These are phyloP conservation scores for Paecilomyces sp. DNA, from an alignment of 2,329 filamentous ascomycete species.

Conservation along the genomic window DNA sequence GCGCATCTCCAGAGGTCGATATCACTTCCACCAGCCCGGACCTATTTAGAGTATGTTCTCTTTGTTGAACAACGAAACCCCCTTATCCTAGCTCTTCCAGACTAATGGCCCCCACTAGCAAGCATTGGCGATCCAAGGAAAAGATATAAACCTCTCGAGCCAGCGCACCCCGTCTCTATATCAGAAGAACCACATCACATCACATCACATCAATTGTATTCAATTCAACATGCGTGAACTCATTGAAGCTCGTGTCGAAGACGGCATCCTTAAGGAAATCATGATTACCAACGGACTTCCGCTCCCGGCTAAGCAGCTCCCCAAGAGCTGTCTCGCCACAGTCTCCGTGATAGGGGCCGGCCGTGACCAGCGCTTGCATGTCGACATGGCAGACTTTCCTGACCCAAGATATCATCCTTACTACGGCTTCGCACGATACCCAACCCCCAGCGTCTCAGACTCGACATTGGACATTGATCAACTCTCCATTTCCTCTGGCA, in stretches of 20 bases:
- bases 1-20: neutral
- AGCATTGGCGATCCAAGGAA: neutral
- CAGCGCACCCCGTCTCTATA: neutral
- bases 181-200: neutral
- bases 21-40: neutral
- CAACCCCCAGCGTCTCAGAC: neutral
- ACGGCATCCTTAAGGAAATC: neutral
- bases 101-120: neutral
- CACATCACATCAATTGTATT: too few relatives aligned
- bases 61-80: neutral
- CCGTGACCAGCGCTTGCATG: neutral
- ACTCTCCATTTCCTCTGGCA: neutral
- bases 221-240: neutral
- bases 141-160: neutral
- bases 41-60: neutral
- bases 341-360: neutral
- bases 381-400: neutral
- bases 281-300: neutral
- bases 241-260: neutral
- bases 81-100: neutral
- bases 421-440: neutral
- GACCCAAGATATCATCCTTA: neutral
- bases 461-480: neutral
- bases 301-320: neutral
- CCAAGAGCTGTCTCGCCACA: neutral